Evolutionary conservation across 352 stramenopile species (phyloP).

Genomic region (Pythium insidiosum): DNA sequence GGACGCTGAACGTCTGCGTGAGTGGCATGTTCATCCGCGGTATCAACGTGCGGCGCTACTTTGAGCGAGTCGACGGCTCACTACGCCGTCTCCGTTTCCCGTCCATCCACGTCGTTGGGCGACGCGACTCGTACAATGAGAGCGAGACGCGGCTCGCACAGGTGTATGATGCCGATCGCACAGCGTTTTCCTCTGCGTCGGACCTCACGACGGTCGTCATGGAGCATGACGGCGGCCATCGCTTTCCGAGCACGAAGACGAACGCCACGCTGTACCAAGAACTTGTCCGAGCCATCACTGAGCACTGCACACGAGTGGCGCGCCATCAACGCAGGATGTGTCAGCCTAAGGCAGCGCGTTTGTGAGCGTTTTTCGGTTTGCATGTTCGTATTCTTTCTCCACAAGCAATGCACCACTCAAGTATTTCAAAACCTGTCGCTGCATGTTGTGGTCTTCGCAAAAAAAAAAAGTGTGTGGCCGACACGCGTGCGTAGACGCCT

Average conservation of each 20-base stretch:
- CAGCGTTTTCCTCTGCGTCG: conserved; percentile 1
- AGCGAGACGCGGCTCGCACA: conserved; percentile 18
- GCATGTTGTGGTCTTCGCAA: too few relatives aligned
- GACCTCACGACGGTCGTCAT: conserved; percentile 21
- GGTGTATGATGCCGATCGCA: conserved; percentile 23
- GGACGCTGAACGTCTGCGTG: conserved; percentile 37
- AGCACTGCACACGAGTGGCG: conserved; percentile 19
- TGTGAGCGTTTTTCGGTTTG: too few relatives aligned
- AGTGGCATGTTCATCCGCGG: conserved; percentile 25
- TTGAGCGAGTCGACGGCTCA: conserved; percentile 18
- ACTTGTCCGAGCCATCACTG: conserved; percentile 14
- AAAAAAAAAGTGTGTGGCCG: too few relatives aligned
- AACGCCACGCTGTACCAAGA: conserved; percentile 19
- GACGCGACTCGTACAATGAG: conserved; percentile 22
- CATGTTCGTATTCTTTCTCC: too few relatives aligned
- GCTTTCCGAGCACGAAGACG: conserved; percentile 22
- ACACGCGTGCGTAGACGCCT: too few relatives aligned
- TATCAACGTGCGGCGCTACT: conserved; percentile 25
- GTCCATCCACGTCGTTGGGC: conserved; percentile 39
- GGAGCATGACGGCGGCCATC: conserved; percentile 29
- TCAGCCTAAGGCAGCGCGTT: too few relatives aligned
- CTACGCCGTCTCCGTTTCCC: conserved; percentile 14
- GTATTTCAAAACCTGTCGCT: too few relatives aligned
- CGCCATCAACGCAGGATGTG: too few relatives aligned
- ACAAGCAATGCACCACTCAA: too few relatives aligned